A percentile compares a stretch with the other conserved stretches of the same genome.
These are phyloP conservation scores for Pseudocercospora macadamiae DNA, from an alignment of 2,329 filamentous ascomycete genomes.

Conservation along the genomic window DNA sequence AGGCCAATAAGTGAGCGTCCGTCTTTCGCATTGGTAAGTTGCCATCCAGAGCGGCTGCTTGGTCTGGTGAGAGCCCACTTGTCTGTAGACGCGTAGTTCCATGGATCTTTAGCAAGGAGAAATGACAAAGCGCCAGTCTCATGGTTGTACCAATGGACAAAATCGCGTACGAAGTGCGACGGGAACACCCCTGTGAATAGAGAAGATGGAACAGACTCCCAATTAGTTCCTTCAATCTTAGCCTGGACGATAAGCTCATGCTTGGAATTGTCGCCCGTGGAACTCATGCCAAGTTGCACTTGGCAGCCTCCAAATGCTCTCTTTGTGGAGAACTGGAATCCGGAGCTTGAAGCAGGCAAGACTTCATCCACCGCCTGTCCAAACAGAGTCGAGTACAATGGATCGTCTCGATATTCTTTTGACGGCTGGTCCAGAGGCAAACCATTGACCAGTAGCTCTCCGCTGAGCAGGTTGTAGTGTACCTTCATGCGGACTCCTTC, in stretches of 20 bases:
- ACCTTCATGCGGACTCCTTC: conserved; percentile 28
- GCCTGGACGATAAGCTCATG: conserved; percentile 3
- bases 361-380: conserved; percentile 56
- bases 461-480: conserved; percentile 52
- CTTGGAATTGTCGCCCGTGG: not conserved
- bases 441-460: conserved; percentile 55
- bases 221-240: not conserved
- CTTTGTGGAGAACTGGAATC: conserved; percentile 57
- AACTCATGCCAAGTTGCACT: not conserved
- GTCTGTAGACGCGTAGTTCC: conserved; percentile 16
- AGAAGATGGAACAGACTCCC: not conserved
- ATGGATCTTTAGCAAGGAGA: conserved; percentile 37
- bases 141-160: conserved; percentile 64
- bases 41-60: conserved; percentile 52
- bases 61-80: conserved; percentile 23
- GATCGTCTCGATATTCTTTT: conserved; percentile 49
- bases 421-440: conserved; percentile 58
- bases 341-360: conserved; percentile 53
- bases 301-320: conserved; percentile 30
- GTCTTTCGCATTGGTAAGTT: conserved; percentile 12
- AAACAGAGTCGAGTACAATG: conserved; percentile 56
- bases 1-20: not conserved
- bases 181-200: conserved; percentile 30
- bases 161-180: conserved; percentile 52
- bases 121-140: conserved; percentile 54